Evolutionary conservation across 2,329 filamentous ascomycete species (phyloP), one percentile per base, ranked within the genome.

Genomic region (Colletotrichum sp.): DNA sequence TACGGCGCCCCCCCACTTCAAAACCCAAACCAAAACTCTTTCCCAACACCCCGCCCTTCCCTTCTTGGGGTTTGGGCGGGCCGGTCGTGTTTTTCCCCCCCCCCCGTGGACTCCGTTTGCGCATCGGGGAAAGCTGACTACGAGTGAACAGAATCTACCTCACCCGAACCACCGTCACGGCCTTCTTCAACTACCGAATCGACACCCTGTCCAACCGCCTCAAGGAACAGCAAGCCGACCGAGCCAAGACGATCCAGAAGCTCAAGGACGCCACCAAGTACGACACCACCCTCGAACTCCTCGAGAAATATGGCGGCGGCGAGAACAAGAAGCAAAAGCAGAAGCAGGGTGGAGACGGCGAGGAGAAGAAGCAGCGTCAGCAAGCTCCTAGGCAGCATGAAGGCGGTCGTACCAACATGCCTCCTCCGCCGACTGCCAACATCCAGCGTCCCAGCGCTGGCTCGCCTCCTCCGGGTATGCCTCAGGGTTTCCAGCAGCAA

Each of bases 261-360:
- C 91, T 99, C 77, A 99, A 99, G 85, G 93, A 94, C 74, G 96
- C 96, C 30, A 99, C 97, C 38, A 98, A 95, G 84, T 99, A 98
- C 86, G 95, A 98, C 84, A 97, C 96, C 36, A 99, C 97, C 2
- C 92, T 97, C 81, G 93, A 98, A 82, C 86, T 99, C 75, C 91
- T 99, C 13, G 95, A 98, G 81, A 99, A 98, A 81, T 99, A 99
- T 83, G 96, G 96, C 43, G 94, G 92, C 12, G 87, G 89, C 24
- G 91, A 93, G 77, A 86, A 89, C 80, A 86, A 87, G 81, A 83
- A 79, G 71, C 84, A 82, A 77, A 68, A 73, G 12, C 83, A 80
- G 73, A 81, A 82, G 62, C 80, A 81, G 16, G 77, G 71, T 3
- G 77, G 77, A 6, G 76, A 68, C 4, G 79, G 76, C 6, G 81